phyloP scores from a whole-genome alignment of 148 eudicot genomes.

The Rhododendron ferrugineum region DNA sequence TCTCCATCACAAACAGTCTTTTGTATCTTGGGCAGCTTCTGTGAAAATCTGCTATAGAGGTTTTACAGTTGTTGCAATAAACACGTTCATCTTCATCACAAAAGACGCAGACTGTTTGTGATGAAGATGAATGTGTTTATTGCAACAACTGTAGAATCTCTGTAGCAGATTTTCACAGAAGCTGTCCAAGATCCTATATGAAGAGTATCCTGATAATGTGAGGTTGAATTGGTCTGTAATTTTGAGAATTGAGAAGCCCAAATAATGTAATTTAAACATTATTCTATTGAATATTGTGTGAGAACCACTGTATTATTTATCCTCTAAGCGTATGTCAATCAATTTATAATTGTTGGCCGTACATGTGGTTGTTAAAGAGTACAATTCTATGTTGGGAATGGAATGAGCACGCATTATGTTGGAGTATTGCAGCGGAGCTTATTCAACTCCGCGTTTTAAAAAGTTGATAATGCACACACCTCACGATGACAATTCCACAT shows the following conservation, averaged over 20 bases:
- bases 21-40: no score
- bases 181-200: no score
- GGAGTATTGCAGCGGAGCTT: not conserved
- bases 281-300: not conserved
- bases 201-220: not conserved
- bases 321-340: not conserved
- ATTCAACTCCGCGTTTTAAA: not conserved
- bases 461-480: not conserved
- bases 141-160: no score
- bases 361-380: not conserved
- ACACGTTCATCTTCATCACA: no score
- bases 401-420: not conserved
- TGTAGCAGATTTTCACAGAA: no score
- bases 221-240: slow-evolving; percentile 5
- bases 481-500: no score
- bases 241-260: slow-evolving; percentile 14
- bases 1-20: no score
- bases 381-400: not conserved
- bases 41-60: no score
- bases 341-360: not conserved
- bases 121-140: no score
- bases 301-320: slow-evolving; percentile 2
- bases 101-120: no score
- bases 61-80: no score
- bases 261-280: slow-evolving; percentile 13